Percentiles rank a stretch among this genome's conserved stretches.
These are phyloP conservation scores for Mycena belliarum DNA, from an alignment of 768 basidiomycete genomes.

Conservation along the genomic window DNA sequence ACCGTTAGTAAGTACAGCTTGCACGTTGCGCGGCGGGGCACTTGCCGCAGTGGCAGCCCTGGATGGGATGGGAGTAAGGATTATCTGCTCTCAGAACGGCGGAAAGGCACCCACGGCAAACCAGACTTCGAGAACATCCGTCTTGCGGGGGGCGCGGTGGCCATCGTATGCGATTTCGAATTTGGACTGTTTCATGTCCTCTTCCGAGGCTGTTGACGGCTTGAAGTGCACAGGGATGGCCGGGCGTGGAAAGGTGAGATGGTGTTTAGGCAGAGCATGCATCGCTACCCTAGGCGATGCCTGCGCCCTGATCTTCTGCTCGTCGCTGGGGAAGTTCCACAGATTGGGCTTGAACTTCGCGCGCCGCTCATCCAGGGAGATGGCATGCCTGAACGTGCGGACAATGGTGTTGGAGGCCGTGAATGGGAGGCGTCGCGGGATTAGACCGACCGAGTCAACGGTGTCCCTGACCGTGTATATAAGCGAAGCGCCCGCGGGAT, in stretches of 20 bases:
- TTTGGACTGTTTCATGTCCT: not conserved
- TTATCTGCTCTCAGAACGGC: no score
- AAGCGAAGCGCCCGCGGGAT: not conserved
- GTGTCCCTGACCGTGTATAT: slow-evolving; percentile 52
- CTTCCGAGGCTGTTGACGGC: not conserved
- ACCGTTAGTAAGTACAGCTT: not conserved
- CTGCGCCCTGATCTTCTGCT: slow-evolving; percentile 11
- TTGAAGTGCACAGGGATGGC: not conserved
- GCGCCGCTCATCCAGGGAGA: slow-evolving; percentile 64
- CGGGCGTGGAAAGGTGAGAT: not conserved
- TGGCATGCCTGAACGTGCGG: slow-evolving; percentile 62
- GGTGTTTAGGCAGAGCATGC: not conserved
- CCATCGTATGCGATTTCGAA: not conserved
- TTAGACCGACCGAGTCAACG: slow-evolving; percentile 61
- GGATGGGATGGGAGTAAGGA: not conserved
- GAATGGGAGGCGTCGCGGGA: slow-evolving; percentile 57
- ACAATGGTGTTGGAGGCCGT: slow-evolving; percentile 57
- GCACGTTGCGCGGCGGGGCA: not conserved
- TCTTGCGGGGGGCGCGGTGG: not conserved
- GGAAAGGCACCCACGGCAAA: not conserved
- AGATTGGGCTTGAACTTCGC: slow-evolving; percentile 60
- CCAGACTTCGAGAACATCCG: not conserved
- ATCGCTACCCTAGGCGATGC: not conserved
- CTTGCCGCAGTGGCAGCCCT: not conserved
- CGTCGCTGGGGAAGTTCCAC: slow-evolving; percentile 32